phyloP scores from a whole-genome alignment of 331 rosid genomes.

The Phaseolus coccineus region DNA sequence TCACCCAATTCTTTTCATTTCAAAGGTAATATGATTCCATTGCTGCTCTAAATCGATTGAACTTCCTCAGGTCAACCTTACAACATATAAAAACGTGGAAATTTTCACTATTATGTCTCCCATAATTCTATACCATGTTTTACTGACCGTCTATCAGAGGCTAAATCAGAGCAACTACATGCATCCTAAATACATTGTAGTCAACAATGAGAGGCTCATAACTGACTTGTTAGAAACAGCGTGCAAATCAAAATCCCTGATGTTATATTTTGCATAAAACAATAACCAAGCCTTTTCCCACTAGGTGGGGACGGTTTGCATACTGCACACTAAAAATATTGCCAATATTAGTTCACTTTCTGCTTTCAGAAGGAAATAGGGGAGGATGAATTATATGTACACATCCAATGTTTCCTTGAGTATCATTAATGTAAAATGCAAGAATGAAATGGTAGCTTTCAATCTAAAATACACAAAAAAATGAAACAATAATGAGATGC shows the following conservation, averaged over 20 bases:
- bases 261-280: neutral
- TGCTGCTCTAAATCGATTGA: neutral
- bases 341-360: neutral
- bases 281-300: neutral
- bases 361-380: neutral
- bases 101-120: neutral
- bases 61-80: neutral
- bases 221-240: neutral
- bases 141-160: neutral
- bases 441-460: slow-evolving; percentile 19
- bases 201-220: neutral
- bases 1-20: neutral
- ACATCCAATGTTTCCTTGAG: slow-evolving; percentile 21
- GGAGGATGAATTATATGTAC: neutral
- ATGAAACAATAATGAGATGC: slow-evolving; percentile 35
- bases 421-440: slow-evolving; percentile 6
- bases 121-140: neutral
- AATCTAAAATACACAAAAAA: slow-evolving; percentile 8
- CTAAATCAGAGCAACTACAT: slow-evolving; percentile 6
- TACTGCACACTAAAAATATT: neutral
- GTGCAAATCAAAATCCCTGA: neutral
- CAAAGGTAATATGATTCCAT: neutral
- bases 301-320: neutral
- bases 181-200: neutral
- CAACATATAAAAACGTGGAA: neutral